Evolutionary conservation across 805 yeast species (phyloP).

Genomic region (Yarrowia phangngaensis): DNA sequence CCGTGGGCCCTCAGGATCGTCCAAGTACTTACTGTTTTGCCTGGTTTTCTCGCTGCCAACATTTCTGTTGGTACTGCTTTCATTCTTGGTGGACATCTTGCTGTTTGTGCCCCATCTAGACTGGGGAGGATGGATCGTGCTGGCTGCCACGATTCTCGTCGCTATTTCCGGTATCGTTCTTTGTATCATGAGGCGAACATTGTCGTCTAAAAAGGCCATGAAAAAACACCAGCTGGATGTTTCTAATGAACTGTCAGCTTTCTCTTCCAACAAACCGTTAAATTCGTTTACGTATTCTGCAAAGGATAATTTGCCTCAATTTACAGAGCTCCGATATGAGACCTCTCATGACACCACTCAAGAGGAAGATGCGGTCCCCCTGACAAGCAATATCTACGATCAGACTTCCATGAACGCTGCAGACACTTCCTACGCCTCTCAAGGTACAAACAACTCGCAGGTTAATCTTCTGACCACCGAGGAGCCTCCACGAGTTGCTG

Average conservation of each 20-base stretch:
- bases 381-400: conserved; percentile 15
- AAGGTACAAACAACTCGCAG: conserved; percentile 17
- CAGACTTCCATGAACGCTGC: conserved; percentile 1
- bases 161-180: conserved; percentile 61
- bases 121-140: conserved; percentile 82
- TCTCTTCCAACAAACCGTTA: conserved; percentile 25
- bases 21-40: conserved; percentile 49
- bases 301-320: conserved; percentile 28
- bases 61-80: conserved; percentile 63
- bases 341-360: conserved; percentile 25
- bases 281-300: conserved; percentile 12
- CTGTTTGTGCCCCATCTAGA: conserved; percentile 70
- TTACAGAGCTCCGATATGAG: conserved; percentile 31
- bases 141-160: conserved; percentile 62
- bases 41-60: conserved; percentile 62
- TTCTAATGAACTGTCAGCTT: conserved; percentile 27
- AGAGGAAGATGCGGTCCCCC: conserved; percentile 18
- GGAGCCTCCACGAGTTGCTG: conserved; percentile 11
- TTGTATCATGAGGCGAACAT: conserved; percentile 69
- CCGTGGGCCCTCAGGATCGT: conserved; percentile 40
- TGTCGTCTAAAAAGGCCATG: conserved; percentile 38
- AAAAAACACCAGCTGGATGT: conserved; percentile 29
- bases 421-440: conserved; percentile 11
- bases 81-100: conserved; percentile 77
- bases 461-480: conserved; percentile 7